A percentile compares a stretch with the other conserved stretches of the same genome.
phyloP scores from a whole-genome alignment of 2,329 filamentous ascomycete species.

The Diaporthe humulicola region DNA sequence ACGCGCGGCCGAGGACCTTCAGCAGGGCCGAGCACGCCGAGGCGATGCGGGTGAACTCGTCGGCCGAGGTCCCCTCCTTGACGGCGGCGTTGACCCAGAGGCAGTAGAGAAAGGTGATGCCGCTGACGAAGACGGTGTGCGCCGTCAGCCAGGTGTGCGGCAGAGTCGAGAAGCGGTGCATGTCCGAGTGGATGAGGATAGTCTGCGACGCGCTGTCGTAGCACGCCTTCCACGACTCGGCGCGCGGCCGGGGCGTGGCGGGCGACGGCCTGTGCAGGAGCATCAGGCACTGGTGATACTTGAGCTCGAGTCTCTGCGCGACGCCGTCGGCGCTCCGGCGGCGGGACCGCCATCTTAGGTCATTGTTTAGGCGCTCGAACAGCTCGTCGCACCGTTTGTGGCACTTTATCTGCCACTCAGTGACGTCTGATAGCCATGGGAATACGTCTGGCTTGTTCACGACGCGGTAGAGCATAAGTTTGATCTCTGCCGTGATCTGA shows the following conservation, averaged over 20 bases:
- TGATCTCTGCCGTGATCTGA: conserved; percentile 40
- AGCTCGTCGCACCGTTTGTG: conserved; percentile 41
- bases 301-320: conserved; percentile 47
- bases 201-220: conserved; percentile 47
- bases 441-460: conserved; percentile 44
- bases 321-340: conserved; percentile 39
- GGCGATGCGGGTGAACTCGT: conserved; percentile 35
- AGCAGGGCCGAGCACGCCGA: conserved; percentile 43
- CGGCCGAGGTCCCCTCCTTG: conserved; percentile 10
- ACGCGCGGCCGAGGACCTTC: conserved; percentile 43
- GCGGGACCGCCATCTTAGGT: conserved; percentile 12
- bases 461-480: conserved; percentile 41
- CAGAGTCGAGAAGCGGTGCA: conserved; percentile 47
- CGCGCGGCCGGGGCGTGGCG: conserved; percentile 44
- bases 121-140: conserved; percentile 49
- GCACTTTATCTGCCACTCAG: conserved; percentile 42
- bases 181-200: conserved; percentile 46
- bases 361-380: conserved; percentile 22
- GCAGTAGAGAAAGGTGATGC: conserved; percentile 48
- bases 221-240: conserved; percentile 45
- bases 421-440: conserved; percentile 44
- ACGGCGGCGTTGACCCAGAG: conserved; percentile 41
- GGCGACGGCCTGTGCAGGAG: conserved; percentile 49
- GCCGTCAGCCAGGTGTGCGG: conserved; percentile 49
- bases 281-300: conserved; percentile 49